These are phyloP conservation scores for Diplocarpon rosae DNA, from an alignment of 2,329 filamentous ascomycete genomes.

Conservation along the genomic window DNA sequence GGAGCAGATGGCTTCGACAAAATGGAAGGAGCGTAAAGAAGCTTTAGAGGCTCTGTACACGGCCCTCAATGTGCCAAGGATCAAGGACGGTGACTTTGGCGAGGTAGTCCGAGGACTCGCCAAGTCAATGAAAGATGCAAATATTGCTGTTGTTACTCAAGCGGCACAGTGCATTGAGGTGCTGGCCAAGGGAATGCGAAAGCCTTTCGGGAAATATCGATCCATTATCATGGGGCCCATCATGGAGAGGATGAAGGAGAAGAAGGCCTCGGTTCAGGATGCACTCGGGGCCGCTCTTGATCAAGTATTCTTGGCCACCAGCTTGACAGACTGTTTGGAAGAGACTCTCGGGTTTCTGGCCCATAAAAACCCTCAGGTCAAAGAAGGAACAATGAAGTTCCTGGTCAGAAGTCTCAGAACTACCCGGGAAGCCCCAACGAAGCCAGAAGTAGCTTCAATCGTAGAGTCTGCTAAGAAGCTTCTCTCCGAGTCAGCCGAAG, in stretches of 20 bases:
- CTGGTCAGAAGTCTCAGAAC: conserved; percentile 78
- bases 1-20: conserved; percentile 77
- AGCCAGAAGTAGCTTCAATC: conserved; percentile 72
- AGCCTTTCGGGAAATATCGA: conserved; percentile 70
- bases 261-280: conserved; percentile 82
- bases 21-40: conserved; percentile 98
- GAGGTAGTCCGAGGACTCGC: conserved; percentile 76
- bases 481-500: conserved; percentile 78
- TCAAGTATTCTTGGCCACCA: conserved; percentile 51
- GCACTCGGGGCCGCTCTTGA: conserved; percentile 81
- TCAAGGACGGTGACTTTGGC: conserved; percentile 82
- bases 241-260: conserved; percentile 93
- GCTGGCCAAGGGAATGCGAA: conserved; percentile 74
- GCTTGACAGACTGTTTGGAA: conserved; percentile 76
- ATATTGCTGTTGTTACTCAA: conserved; percentile 85
- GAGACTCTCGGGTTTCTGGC: conserved; percentile 75
- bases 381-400: conserved; percentile 90
- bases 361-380: conserved; percentile 96
- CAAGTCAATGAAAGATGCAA: conserved; percentile 98
- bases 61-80: conserved; percentile 71
- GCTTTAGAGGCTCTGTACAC: conserved; percentile 72
- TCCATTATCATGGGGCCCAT: conserved; percentile 74
- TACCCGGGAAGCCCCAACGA: conserved; percentile 72
- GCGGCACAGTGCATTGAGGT: conserved; percentile 89
- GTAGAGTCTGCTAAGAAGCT: conserved; percentile 86